Base-by-base conservation (phyloP, 2,329 filamentous ascomycete genomes). In the Hypoxylon sp. region DNA sequence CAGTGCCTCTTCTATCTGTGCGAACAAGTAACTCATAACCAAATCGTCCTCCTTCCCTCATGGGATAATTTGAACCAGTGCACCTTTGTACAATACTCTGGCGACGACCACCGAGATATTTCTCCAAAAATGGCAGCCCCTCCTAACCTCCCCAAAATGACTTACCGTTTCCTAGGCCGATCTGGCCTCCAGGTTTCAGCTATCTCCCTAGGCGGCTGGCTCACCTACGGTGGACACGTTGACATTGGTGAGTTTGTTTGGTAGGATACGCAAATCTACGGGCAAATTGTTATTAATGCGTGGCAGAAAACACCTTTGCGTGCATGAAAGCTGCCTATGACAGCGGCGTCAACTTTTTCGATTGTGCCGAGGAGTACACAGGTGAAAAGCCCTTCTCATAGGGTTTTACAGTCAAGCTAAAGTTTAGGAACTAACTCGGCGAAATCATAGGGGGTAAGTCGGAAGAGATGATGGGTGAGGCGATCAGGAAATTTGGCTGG, bases 151-250 rank as follows among this genome's bases (percentile, higher is more conserved):
- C 79, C 81, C 2, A 80, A 82, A 67, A 93, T 92, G 91, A 84
- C 90, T 74, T 93, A 93, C 80, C 89, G 91, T 72, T 89, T 88
- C 79, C 84, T 93, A 6, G 91, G 91, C 74, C 86, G 86, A 41
- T 91, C 90, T 14, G 91, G 91, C 59, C 85, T 94, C 17, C 89
- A 93, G 77, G 90, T 94, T 34, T 93, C 91, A 28, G 86, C 89
- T 49, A 90, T 94, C 68, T 90, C 89, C 1, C 83, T 94, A 2
- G 91, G 89, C 64, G 87, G 89, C 71, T 90, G 89, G 90, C 83
- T 94, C 57, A 93, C 91, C 0, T 93, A 92, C 71, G 91, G 91
- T 59, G 91, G 90, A 17, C 89, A 92, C 72, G 89, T 93, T 30
- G 88, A 90, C 60, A 86, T 89, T 75, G 87, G 89, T 89, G 81